Base-by-base conservation (phyloP, 495 filamentous ascomycete genomes). In the Penicillium longicatenatum region DNA sequence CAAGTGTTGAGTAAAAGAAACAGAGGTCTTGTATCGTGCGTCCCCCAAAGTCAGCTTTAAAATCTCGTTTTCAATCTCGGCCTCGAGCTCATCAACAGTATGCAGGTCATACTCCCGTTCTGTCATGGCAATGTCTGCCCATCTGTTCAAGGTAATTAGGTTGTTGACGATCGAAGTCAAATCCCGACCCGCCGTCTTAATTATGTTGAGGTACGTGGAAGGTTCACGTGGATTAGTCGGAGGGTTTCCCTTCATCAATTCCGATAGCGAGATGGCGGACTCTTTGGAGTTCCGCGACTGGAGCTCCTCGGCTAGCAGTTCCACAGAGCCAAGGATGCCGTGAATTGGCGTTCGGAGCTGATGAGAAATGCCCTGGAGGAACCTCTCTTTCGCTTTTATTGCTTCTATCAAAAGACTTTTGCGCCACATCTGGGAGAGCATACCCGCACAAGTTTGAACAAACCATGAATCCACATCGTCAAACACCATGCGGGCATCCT, bases 381-480 rank as follows among this genome's bases (percentile, higher is more conserved):
- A 60, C n/a, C 59, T 64, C 42, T 64, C 61, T n/a, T 64, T 64
- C 35, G 57, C 54, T 43, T 41, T 54, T 50, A 60, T 31, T 9
- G 50, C 61, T 26, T 64, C 61, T 42, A 29, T 35, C 7, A 60
- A 31, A 16, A 60, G 45, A 2, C 35, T 35, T 41, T 57, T 47
- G 30, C 42, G 61, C 61, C 61, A 60, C 30, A 60, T 54, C 45
- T 64, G 53, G 11, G 61, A 57, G 10, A 64, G 24, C 19, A 55
- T 17, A 11, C 41, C 46, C 1, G 61, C 61, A 17, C 57, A 60
- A 7, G 54, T 41, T 20, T 60, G 54, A 43, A 64, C 24, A 39
- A 64, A 64, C 57, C 57, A 64, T 7, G 50, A 41, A 42, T 64
- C 61, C 5, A 57, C 44, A 50, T 64, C 57, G 20, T 64, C 61